Evolutionary conservation across 2,329 filamentous ascomycete genomes (phyloP), one percentile per base, ranked within the genome.

Genomic region (Amauroascus verrucosus): DNA sequence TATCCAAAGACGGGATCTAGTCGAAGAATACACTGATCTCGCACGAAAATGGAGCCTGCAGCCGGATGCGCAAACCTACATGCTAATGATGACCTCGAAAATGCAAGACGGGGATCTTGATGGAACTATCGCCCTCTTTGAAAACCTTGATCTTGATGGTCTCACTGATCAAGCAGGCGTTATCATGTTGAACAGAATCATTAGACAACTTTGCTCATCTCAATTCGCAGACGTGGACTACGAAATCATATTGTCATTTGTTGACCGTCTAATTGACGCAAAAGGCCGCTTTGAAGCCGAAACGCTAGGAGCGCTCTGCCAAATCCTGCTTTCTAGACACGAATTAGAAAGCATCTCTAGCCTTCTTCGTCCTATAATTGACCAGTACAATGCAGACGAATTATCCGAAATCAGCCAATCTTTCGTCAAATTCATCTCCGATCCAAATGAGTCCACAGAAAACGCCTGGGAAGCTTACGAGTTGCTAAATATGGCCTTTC

Each of bases 271-370:
- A 2, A 83, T 89, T 54, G 81, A 88, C 62, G 80, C 82, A 9
- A 77, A 82, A 52, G 79, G 81, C 6, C 78, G 77, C 1, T 76
- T 96, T 13, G 84, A 86, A 33, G 81, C 89, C 0, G 77, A 83
- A 41, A 94, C 89, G 0, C 80, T 93, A 0, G 81, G 83, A 6
- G 77, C 80, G 0, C 74, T 96, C n/a, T 85, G 83, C 56, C 74
- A 83, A 43, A 74, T 85, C 40, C 85, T 95, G 60, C 76, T 96
- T 9, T 77, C 80, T 56, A 82, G 85, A 38, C 85, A 88, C 62
- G 86, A 95, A 64, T 77, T 83, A 41, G 81, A 83, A 58, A 88
- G 94, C 57, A 82, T 88, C 3, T 84, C 88, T 57, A 88, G 95
- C 64, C 78, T 94, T 0, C 77, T 97, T 14, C 88, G 89, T 22